Percentiles rank a stretch among this genome's conserved stretches.
These are phyloP conservation scores for Margaritispora aquatica DNA, from an alignment of 495 filamentous ascomycete species.

Conservation along the genomic window DNA sequence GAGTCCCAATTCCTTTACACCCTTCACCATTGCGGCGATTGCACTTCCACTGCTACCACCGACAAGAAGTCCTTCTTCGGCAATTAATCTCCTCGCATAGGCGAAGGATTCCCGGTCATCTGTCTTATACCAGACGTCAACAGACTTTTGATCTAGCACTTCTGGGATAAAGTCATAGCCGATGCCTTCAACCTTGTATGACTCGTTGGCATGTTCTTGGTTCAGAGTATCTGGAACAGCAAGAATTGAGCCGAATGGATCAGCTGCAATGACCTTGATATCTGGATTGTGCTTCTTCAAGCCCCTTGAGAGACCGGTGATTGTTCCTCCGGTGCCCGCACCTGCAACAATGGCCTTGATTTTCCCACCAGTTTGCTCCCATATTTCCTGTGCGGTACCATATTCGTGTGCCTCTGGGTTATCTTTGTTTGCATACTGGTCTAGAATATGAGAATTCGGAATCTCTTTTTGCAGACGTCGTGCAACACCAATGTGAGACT, in stretches of 20 bases:
- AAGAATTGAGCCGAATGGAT: slow-evolving; percentile 84
- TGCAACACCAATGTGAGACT: slow-evolving; percentile 96
- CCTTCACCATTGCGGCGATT: slow-evolving; percentile 75
- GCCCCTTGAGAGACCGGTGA: slow-evolving; percentile 82
- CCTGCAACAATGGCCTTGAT: slow-evolving; percentile 85
- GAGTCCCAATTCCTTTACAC: slow-evolving; percentile 67
- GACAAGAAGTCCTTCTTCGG: slow-evolving; percentile 90
- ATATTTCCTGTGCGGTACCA: slow-evolving; percentile 95
- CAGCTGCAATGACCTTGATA: slow-evolving; percentile 83
- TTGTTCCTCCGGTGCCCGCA: slow-evolving; percentile 92
- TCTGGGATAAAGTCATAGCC: slow-evolving; percentile 98
- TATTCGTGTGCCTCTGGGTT: slow-evolving; percentile 93
- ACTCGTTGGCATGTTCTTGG: slow-evolving; percentile 65
- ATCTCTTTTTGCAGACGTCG: slow-evolving; percentile 87
- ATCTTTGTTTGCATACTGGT: slow-evolving; percentile 89
- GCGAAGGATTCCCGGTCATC: slow-evolving; percentile 87
- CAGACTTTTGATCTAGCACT: slow-evolving; percentile 71
- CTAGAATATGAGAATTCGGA: slow-evolving; percentile 92
- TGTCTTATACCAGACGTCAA: slow-evolving; percentile 98
- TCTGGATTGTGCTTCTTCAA: slow-evolving; percentile 78
- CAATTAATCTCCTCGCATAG: slow-evolving; percentile 81
- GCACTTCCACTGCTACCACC: slow-evolving; percentile 94
- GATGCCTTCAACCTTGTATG: slow-evolving; percentile 98
- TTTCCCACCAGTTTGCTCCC: slow-evolving; percentile 80
- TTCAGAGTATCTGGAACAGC: slow-evolving; percentile 76